phyloP scores from a whole-genome alignment of 1,284 basidiomycete species.

The Cutaneotrichosporon sp. region DNA sequence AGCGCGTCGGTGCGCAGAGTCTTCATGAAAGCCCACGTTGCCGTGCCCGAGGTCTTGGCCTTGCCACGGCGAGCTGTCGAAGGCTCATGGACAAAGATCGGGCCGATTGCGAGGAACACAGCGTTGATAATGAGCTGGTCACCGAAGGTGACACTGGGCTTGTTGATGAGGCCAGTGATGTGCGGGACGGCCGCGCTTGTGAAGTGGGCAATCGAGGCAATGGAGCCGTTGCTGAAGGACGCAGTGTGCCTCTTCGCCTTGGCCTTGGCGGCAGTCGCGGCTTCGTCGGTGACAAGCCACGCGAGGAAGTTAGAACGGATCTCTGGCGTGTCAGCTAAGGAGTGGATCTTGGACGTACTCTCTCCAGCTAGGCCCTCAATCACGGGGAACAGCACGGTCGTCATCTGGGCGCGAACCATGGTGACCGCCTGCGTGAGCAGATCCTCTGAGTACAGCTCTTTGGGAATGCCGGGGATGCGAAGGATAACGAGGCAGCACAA shows the following conservation, averaged over 20 bases:
- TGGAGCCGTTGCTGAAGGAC: constrained; percentile 56
- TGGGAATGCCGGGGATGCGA: constrained; percentile 72
- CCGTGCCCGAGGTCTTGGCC: constrained; percentile 60
- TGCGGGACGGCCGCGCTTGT: constrained; percentile 55
- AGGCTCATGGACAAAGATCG: constrained; percentile 81
- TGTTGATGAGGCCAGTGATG: constrained; percentile 50
- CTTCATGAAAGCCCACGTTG: constrained; percentile 61
- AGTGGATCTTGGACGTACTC: constrained; percentile 27
- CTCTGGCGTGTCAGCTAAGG: constrained; percentile 25
- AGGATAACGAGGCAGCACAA: constrained; percentile 79
- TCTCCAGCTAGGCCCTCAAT: constrained; percentile 67
- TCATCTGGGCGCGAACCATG: constrained; percentile 75
- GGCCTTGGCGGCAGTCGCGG: constrained; percentile 43
- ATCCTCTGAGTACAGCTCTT: constrained; percentile 90
- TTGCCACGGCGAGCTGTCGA: constrained; percentile 52
- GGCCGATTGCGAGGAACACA: constrained; percentile 87
- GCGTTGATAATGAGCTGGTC: constrained; percentile 85
- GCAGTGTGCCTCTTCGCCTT: constrained; percentile 21
- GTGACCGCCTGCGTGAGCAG: constrained; percentile 75
- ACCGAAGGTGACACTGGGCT: constrained; percentile 67
- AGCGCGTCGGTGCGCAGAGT: constrained; percentile 78
- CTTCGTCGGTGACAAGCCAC: constrained; percentile 59
- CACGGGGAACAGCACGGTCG: constrained; percentile 79
- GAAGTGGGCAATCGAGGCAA: constrained; percentile 66
- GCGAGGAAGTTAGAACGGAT: constrained; percentile 59